These are phyloP conservation scores for Royoungia palumana DNA, from an alignment of 768 basidiomycete genomes.

Conservation along the genomic window DNA sequence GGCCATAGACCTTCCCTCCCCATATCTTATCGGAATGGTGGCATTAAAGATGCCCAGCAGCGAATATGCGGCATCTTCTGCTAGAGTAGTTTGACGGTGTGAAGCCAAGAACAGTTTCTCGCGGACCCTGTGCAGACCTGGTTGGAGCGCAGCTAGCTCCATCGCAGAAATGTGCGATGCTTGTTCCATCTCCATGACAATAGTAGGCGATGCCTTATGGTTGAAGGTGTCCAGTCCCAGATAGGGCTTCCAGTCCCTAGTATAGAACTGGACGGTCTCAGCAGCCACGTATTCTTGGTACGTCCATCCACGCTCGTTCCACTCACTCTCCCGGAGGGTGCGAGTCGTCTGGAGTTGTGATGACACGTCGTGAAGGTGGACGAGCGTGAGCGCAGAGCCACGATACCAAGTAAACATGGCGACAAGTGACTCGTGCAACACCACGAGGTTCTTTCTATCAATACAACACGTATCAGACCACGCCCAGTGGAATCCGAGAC, in stretches of 20 bases:
- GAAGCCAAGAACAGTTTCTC: conserved; percentile 17
- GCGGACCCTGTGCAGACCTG: conserved; percentile 8
- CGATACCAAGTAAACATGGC: conserved; percentile 11
- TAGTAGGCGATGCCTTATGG: conserved; percentile 6
- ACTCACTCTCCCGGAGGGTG: conserved; percentile 3
- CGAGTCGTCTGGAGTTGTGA: neutral
- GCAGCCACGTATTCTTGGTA: neutral
- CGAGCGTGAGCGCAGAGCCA: conserved; percentile 1
- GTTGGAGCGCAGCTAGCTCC: neutral
- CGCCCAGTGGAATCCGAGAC: conserved; percentile 8
- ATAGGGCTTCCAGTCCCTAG: conserved; percentile 3
- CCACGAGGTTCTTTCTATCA: neutral
- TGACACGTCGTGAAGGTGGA: conserved; percentile 5
- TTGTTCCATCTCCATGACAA: conserved; percentile 10
- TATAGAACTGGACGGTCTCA: conserved; percentile 9
- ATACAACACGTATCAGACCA: conserved; percentile 13
- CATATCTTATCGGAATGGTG: no score
- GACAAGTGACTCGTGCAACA: conserved; percentile 12
- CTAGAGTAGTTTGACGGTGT: neutral
- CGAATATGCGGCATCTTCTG: conserved; percentile 2
- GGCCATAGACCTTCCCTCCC: no score
- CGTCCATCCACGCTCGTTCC: conserved; percentile 3
- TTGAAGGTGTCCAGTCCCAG: neutral
- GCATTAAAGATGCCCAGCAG: no score
- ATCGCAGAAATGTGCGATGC: neutral